Conservation (phyloP, 805 yeast genomes). For the Starmerella scarabaei region DNA sequence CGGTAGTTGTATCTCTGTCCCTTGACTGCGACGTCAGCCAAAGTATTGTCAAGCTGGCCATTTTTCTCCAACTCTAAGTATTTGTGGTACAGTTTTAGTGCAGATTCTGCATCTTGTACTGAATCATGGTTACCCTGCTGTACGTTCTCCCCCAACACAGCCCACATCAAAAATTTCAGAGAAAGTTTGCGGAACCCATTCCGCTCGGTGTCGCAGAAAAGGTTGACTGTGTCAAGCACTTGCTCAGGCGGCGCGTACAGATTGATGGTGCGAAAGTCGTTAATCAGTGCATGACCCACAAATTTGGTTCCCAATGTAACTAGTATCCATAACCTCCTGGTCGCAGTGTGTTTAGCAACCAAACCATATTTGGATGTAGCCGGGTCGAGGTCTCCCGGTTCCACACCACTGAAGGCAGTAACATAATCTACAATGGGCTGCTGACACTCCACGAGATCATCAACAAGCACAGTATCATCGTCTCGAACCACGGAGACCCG, state of each 20-base stretch:
- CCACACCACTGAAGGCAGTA: conserved; percentile 88
- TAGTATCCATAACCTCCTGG: conserved; percentile 79
- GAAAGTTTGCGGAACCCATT: conserved; percentile 56
- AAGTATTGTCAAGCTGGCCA: conserved; percentile 47
- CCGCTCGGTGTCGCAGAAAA: conserved; percentile 60
- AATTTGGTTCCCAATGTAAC: conserved; percentile 80
- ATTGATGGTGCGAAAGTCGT: conserved; percentile 88
- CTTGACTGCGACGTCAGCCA: conserved; percentile 49
- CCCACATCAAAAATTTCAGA: conserved; percentile 74
- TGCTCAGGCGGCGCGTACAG: conserved; percentile 75
- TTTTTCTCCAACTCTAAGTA: conserved; percentile 47
- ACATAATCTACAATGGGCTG: conserved; percentile 63
- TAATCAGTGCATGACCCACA: conserved; percentile 86
- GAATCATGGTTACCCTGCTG: conserved; percentile 95
- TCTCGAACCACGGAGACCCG: conserved; percentile 69
- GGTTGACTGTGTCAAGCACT: conserved; percentile 77
- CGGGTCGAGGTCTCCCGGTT: conserved; percentile 79
- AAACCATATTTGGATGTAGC: conserved; percentile 48
- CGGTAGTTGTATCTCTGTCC: conserved; percentile 29
- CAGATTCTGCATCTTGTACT: conserved; percentile 87
- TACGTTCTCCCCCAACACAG: conserved; percentile 56
- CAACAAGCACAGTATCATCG: conserved; percentile 43
- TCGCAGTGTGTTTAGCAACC: conserved; percentile 70
- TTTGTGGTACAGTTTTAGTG: conserved; percentile 60
- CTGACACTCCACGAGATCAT: conserved; percentile 74